Base-by-base conservation (phyloP, 768 basidiomycete genomes). In the Tylopilus balloui region DNA sequence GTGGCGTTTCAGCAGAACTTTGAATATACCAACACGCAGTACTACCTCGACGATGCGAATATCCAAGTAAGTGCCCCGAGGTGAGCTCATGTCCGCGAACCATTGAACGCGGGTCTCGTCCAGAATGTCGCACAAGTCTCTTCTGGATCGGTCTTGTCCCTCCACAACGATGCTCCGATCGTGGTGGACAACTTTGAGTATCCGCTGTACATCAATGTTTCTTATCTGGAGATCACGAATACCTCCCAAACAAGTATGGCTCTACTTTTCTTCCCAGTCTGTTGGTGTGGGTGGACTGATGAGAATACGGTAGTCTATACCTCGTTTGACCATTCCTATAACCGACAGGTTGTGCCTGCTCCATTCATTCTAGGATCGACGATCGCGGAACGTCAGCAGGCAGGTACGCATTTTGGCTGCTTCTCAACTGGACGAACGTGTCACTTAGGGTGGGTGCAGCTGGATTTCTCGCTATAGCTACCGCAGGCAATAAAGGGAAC, bases 311-410 rank as follows among this genome's bases (percentile, higher is more conserved):
- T 42, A 86, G 83, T 78, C 59, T 71, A 72, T 42, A 67, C 74
- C 10, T 57, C 61, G 3, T 75, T 90, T 50, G 84, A 89, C 56
- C 87, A 88, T 58, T 83, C 81, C 1, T 90, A 87, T 59, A 65
- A 79, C 42, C 79, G 86, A 20, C 68, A 71, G 20, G 64, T 82
- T 32, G 59, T 76, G 13, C 85, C 86, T 1, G 72, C 73, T 34
- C 81, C 85, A 2, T 78, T 84, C 52, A 74, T 80, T 45, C 59
- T 79, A 6, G 75, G 74, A 10, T 83, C 81, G 9, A 76, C 74
- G 10, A 87, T 84, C 27, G 51, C 64, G 15, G 77, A 83, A 51
- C 76, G 71, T 21, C 88, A 90, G 61, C 64, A 75, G 28, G 74
- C 84, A 11, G 71, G 83, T 83, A 52, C 60, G 77, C 25, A 4